These are phyloP conservation scores for Galeopsis tetrahit DNA, from an alignment of 257 asterid genomes.

Conservation along the genomic window DNA sequence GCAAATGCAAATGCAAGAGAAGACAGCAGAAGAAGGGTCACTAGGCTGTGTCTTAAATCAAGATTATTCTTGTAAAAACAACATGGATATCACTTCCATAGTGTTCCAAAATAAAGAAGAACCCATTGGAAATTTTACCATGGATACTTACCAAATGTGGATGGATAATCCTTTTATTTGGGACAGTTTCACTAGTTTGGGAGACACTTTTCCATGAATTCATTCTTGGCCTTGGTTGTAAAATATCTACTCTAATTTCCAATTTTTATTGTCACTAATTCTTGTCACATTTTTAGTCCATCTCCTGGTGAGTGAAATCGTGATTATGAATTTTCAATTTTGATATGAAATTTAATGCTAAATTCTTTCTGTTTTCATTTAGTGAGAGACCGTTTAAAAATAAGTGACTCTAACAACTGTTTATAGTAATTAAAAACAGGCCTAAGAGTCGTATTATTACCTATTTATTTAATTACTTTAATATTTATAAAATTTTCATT, in stretches of 20 bases:
- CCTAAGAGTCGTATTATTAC: no score
- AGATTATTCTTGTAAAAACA: conserved; percentile 22
- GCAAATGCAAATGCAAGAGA: background rate
- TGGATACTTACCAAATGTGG: conserved; percentile 57
- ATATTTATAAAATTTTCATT: no score
- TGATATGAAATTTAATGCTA: background rate
- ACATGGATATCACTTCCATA: conserved; percentile 32
- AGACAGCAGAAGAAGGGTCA: conserved; percentile 32
- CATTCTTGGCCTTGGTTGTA: conserved; percentile 2
- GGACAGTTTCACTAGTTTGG: conserved; percentile 57
- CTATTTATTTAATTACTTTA: no score
- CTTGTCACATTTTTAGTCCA: background rate
- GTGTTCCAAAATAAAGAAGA: conserved; percentile 37
- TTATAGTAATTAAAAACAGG: no score
- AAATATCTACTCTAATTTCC: background rate
- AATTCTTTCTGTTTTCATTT: background rate
- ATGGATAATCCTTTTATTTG: conserved; percentile 61
- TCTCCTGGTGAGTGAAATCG: background rate
- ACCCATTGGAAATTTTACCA: conserved; percentile 27
- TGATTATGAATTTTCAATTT: background rate
- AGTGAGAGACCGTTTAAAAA: no score
- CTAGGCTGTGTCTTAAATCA: conserved; percentile 11
- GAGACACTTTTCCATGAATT: conserved; percentile 49
- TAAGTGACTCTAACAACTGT: no score
- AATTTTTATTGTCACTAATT: background rate